Base-by-base conservation (phyloP, 1,139 yeast genomes). In the Yamadazyma dendronema region DNA sequence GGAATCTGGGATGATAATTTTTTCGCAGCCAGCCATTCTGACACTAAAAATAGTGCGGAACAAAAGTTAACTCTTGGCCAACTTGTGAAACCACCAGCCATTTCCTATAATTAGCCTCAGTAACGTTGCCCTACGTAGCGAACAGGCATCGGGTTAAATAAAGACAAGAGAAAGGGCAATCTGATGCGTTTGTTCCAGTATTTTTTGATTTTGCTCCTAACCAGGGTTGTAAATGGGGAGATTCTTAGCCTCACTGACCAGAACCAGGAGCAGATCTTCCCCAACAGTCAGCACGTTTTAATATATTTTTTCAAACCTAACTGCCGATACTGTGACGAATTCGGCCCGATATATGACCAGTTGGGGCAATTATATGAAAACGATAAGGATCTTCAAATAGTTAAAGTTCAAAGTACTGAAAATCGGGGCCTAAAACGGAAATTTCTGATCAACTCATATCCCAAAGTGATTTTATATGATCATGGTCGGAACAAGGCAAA, bases 241-340 rank as follows among this genome's bases (percentile, higher is more conserved):
- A 28, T 46, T 7, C 17, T 46, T 11, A 22, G 17, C 9, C 30
- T 46, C n/a, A 38, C 34, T 13, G 49, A 43, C 35, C 13, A 22
- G 2, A 43, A 42, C 31, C 32, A 27, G 9, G 28, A 36, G 12
- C 30, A 13, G 6, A n/a, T 43, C 6, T 34, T 48, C 8, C 12
- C 47, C 5, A 37, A 43, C 14, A 56, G 65, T 14, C 51, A 52
- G 13, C 66, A 52, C 45, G 63, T 77, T 4, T 54, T 72, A 31
- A 66, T 73, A 16, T 69, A 67, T 48, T 72, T 72, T 43, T 62
- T 57, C 39, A 61, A 69, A 5, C 63, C 65, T 4, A 46, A 50
- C 12, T 73, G 79, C 46, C 47, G 51, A 36, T 65, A 59, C 42
- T 73, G 79, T 50, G 43, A 48, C 4, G 40, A 49, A 13, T 60